Evolutionary conservation across 1,284 basidiomycete species (phyloP).

Genomic region (Termitomyces sp.): DNA sequence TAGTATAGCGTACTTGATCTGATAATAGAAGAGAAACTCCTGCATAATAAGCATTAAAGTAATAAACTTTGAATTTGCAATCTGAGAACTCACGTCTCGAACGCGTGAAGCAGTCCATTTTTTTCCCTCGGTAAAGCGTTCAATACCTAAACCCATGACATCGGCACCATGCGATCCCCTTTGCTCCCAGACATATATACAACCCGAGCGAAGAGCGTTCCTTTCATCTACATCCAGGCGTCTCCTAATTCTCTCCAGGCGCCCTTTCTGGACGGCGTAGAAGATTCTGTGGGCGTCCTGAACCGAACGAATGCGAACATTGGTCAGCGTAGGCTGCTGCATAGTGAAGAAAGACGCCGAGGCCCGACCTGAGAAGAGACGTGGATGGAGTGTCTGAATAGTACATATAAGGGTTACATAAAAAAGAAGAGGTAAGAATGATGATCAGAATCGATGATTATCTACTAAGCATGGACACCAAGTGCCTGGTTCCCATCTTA

Average conservation of each 20-base stretch:
- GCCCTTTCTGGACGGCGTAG: constrained; percentile 59
- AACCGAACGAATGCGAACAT: constrained; percentile 68
- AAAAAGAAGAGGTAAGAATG: constrained; percentile 1
- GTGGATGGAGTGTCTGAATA: constrained; percentile 13
- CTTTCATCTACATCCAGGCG: constrained; percentile 75
- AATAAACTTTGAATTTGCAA: constrained; percentile 1
- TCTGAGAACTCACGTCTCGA: constrained; percentile 54
- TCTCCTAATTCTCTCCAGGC: constrained; percentile 69
- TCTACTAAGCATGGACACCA: no score
- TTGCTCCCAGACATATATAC: constrained; percentile 83
- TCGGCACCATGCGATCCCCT: constrained; percentile 63
- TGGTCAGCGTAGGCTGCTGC: constrained; percentile 69
- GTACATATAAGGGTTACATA: constrained; percentile 12
- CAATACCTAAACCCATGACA: constrained; percentile 78
- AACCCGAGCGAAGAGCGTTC: constrained; percentile 56
- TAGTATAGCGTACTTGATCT: constrained; percentile 43
- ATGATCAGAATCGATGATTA: constrained; percentile 8
- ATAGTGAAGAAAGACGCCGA: constrained; percentile 22
- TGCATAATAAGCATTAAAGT: constrained; percentile 24
- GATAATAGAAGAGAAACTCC: constrained; percentile 81
- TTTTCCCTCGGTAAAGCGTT: constrained; percentile 73
- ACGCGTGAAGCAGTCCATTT: constrained; percentile 76
- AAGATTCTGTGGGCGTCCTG: constrained; percentile 79
- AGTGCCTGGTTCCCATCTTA: constrained; percentile 23
- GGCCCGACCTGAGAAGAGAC: not conserved